Base-by-base conservation (phyloP, 257 asterid genomes). In the Solanum etuberosum region DNA sequence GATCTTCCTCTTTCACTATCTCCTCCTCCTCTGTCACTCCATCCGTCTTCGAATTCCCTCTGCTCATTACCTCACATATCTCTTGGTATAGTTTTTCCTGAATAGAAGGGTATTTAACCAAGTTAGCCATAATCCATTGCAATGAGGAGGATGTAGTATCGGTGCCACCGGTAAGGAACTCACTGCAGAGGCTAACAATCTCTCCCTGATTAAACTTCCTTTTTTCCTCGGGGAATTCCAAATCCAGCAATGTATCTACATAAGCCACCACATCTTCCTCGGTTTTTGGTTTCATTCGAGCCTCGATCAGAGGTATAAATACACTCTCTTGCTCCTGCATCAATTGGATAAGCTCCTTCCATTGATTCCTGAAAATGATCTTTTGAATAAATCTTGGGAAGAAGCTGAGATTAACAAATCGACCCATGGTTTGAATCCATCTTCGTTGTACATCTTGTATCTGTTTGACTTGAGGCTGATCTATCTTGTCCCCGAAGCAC, bases 41-140 rank as follows among this genome's bases (percentile, higher is more conserved):
- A 8, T 78, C 12, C 10, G 9, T 23, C 37, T 27, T 43, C 5
- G 7, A 46, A 25, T 78, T 27, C 25, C 65, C 14, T 43, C 84
- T 78, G 15, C 11, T 46, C 65, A 42, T 13, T 51, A 87, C 88
- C 59, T 68, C 72, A 67, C 43, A 54, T 37, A 87, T 87, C 59
- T 89, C 91, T 40, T 84, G 84, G 37, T 46, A 89, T 18, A 87
- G 85, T 82, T 84, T 89, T 25, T 82, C 77, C 42, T 87, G 90
- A 80, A 89, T 80, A 35, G 20, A 32, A 72, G 89, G 90, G 46
- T 87, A 13, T 84, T 89, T 89, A 2, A 87, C 88, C 86, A 89
- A 63, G 57, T 88, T 90, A 23, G 88, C 91, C 91, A 88, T 90
- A 23, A 90, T 88, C 89, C 90, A 88, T 37, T 86, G 82, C 81